Base-by-base conservation (phyloP, 805 yeast species). In the Zygoascus flipseniorum region DNA sequence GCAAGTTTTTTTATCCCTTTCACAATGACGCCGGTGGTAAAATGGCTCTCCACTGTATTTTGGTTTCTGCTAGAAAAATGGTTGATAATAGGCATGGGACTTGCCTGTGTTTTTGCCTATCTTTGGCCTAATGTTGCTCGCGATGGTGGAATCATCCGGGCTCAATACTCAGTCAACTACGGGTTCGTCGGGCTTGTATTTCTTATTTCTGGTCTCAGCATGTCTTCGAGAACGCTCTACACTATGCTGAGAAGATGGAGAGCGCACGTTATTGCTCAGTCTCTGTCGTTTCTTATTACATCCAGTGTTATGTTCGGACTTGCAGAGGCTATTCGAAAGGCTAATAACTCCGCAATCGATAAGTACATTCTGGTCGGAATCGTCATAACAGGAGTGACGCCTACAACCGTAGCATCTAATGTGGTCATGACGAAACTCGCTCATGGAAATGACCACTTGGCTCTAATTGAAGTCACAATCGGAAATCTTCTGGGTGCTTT, bases 341-440 rank as follows among this genome's bases (percentile, higher is more conserved):
- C 93, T 0, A 56, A 77, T 56, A 76, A 86, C 62, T 66, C 71
- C 1, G 65, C 71, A n/a, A 86, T 89, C 39, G 83, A 82, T 60
- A 75, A 78, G 35, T 88, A 93, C 88, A 77, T 88, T 60, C 71
- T 89, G 20, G 85, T 85, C 13, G 97, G 97, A 0, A 68, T 89
- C 54, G 79, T 89, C 18, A 85, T 88, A 47, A 86, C 96, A 1
- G 86, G 87, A 31, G 79, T 92, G 11, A 86, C 95, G 66, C 97
- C 97, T 31, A 89, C 97, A 8, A 89, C 97, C 0, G 95, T 89
- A 18, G 81, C 90, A 0, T 88, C 96, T 1, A 89, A 89, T 65
- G 96, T 89, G 31, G 90, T 89, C 31, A 89, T 89, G 96, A 89
- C 97, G 5, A 77, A 82, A 51, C 78, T 78, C 54, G 96, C 97